Evolutionary conservation across 805 yeast genomes (phyloP).

Genomic region (Ogataea angusta): DNA sequence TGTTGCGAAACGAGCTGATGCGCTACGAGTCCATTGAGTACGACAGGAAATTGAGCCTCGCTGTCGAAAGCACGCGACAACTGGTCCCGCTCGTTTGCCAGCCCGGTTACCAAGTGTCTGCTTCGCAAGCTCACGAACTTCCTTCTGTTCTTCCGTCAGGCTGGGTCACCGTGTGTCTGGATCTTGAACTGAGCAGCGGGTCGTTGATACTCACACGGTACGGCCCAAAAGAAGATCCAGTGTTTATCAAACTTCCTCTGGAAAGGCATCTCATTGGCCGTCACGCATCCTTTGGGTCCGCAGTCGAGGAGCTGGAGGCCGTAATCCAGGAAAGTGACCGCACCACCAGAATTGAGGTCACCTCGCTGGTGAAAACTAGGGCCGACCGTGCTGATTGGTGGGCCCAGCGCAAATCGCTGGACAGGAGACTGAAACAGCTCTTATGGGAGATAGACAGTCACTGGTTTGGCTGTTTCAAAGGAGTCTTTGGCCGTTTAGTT

Average conservation of each 20-base stretch:
- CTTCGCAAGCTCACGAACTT: conserved; percentile 12
- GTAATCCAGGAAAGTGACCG: conserved; percentile 62
- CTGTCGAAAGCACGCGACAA: conserved; percentile 14
- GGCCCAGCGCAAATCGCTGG: conserved; percentile 61
- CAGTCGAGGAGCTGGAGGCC: conserved; percentile 40
- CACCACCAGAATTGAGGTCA: conserved; percentile 53
- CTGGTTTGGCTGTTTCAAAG: conserved; percentile 79
- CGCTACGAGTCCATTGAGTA: conserved; percentile 26
- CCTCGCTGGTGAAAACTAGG: conserved; percentile 49
- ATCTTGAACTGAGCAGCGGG: conserved; percentile 54
- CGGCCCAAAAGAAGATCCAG: conserved; percentile 24
- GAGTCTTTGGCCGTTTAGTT: conserved; percentile 47
- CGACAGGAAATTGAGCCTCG: conserved; percentile 25
- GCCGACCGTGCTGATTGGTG: conserved; percentile 77
- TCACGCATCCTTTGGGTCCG: conserved; percentile 42
- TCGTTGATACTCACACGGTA: conserved; percentile 45
- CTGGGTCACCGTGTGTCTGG: conserved; percentile 63
- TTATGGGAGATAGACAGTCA: conserved; percentile 53
- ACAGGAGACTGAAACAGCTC: conserved; percentile 50
- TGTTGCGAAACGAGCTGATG: conserved; percentile 20
- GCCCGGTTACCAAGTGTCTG: not conserved
- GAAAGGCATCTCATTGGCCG: conserved; percentile 46
- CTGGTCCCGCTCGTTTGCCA: conserved; percentile 12
- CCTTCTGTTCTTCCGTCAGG: conserved; percentile 37
- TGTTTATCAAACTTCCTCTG: conserved; percentile 55